Evolutionary conservation across 1,139 yeast species (phyloP), one percentile per base, ranked within the genome.

Genomic region (Taiozyma sp.): DNA sequence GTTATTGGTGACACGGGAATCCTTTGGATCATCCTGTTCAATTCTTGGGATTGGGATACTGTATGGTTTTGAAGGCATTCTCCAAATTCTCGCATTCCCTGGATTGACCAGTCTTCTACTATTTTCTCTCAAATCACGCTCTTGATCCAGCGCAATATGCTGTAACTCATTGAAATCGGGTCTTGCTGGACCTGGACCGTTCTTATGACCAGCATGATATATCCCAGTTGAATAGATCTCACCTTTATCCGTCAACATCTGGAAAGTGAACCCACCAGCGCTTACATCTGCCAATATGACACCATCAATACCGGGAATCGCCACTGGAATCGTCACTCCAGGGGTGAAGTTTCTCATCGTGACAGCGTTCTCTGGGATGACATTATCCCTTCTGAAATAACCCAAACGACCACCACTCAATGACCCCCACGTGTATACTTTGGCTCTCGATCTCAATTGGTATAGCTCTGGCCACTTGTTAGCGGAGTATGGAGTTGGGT

Each of bases 241-340:
- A 0, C 90, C 90, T 4, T 71, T 65, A 44, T 74, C 71, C 0
- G 85, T 77, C 23, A 86, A 67, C 1, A 87, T 68, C 45, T 83
- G 80, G 59, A 84, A 82, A n/a, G 85, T 76, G 61, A 74, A 85
- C 1, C 95, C 95, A 40, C 86, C 86, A 8, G 86, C 83, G 19
- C 79, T 72, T 2, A 86, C 70, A 60, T 83, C 88, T 5, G 78
- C 71, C 9, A 84, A 67, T 9, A 53, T 44, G 1, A 77, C 64
- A 0, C 49, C 51, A 2, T 56, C 56, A 62, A 61, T 70, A 62
- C 48, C 68, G 3, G 74, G 72, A 3, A 71, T 71, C 46, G 67
- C 63, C 0, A 76, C 70, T 0, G 86, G 84, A 4, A 67, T 66
- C 52, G 69, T 71, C 1, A 80, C 74, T 4, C 75, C 74, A 48